Evolutionary conservation across 257 asterid species (phyloP).

Genomic region (Solanum tarapatanum): DNA sequence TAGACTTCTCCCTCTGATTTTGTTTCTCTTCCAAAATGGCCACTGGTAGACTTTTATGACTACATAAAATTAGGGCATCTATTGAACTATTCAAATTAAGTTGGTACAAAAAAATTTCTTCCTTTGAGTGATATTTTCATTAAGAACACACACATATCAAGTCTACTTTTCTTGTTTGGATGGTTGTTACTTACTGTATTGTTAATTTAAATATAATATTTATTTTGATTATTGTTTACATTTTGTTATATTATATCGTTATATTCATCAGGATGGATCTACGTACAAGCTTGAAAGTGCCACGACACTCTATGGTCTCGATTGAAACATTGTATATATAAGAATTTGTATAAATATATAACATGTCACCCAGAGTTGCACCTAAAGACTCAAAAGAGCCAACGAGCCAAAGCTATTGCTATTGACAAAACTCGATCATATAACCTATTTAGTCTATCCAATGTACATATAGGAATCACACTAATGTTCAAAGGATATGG

Average conservation of each 20-base stretch:
- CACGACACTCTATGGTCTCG: background rate
- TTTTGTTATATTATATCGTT: no score
- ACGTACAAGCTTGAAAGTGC: background rate
- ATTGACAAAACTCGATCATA: background rate
- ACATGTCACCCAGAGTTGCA: no score
- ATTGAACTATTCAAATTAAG: background rate
- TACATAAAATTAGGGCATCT: background rate
- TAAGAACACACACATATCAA: background rate
- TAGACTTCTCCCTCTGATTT: background rate
- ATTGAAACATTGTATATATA: background rate
- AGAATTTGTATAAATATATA: background rate
- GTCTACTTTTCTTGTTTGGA: background rate
- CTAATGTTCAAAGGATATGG: background rate
- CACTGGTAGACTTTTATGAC: background rate
- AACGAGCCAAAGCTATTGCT: background rate
- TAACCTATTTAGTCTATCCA: background rate
- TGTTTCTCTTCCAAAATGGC: background rate
- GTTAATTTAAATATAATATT: background rate
- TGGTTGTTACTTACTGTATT: background rate
- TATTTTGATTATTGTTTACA: no score
- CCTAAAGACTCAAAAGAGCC: no score
- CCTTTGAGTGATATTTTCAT: background rate
- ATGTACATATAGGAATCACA: background rate
- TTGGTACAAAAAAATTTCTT: background rate
- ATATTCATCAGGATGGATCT: background rate